A percentile compares a stretch with the other conserved stretches of the same genome.
Conservation (phyloP, 768 basidiomycete species). For the Boletellus ananas region DNA sequence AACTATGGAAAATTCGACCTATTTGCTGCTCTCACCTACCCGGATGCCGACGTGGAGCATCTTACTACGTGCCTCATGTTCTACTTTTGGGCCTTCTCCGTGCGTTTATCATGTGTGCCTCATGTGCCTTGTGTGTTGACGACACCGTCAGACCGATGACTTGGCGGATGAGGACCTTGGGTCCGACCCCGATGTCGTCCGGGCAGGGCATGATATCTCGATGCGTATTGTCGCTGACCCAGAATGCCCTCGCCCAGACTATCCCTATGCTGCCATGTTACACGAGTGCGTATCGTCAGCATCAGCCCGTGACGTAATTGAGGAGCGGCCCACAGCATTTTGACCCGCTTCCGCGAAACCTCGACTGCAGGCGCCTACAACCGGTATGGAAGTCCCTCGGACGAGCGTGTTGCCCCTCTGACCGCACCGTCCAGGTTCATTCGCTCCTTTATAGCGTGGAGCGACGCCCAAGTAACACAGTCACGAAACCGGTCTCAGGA, state of each 20-base stretch:
- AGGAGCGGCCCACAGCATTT: conserved; percentile 19
- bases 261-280: conserved; percentile 38
- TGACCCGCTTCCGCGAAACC: conserved; percentile 35
- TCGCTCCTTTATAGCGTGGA: conserved; percentile 35
- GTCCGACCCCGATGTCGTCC: conserved; percentile 33
- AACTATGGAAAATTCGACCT: conserved; percentile 38
- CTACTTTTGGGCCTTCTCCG: conserved; percentile 39
- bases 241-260: conserved; percentile 26
- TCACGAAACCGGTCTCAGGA: conserved; percentile 34
- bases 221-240: conserved; percentile 27
- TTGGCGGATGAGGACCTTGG: conserved; percentile 36
- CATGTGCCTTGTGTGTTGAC: conserved; percentile 1
- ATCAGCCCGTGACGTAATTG: conserved; percentile 11
- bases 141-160: conserved; percentile 31
- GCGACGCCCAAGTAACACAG: conserved; percentile 34
- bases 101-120: conserved; percentile 10
- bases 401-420: not conserved
- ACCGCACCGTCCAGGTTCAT: conserved; percentile 26
- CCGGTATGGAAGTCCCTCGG: conserved; percentile 19
- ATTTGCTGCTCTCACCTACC: conserved; percentile 37
- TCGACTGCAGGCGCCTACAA: conserved; percentile 34
- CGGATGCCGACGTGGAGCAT: conserved; percentile 34
- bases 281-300: conserved; percentile 30
- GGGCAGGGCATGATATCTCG: conserved; percentile 33
- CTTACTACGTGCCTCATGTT: conserved; percentile 36